These are phyloP conservation scores for Botrytis cinerea DNA, from an alignment of 2,329 filamentous ascomycete genomes.

Conservation along the genomic window DNA sequence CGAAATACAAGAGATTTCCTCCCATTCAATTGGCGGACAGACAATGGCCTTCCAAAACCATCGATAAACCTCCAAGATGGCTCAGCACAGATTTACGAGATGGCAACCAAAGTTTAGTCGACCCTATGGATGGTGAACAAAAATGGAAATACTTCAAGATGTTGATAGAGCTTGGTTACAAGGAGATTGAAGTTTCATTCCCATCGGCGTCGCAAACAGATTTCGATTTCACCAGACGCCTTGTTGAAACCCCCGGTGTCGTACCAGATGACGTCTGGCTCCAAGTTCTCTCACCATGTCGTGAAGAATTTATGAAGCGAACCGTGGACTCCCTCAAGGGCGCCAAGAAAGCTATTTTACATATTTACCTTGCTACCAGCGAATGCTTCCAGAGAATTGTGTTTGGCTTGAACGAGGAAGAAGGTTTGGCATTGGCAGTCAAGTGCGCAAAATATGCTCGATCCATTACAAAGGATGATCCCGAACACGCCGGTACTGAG, in stretches of 20 bases:
- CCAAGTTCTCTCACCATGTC: conserved; percentile 89
- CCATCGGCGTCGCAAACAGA: conserved; percentile 93
- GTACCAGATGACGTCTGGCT: conserved; percentile 89
- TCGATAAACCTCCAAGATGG: conserved; percentile 88
- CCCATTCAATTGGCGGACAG: conserved; percentile 57
- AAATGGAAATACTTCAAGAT: conserved; percentile 96
- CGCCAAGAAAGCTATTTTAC: conserved; percentile 89
- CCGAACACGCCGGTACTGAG: conserved; percentile 56
- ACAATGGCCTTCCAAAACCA: conserved; percentile 48
- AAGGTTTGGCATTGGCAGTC: conserved; percentile 79
- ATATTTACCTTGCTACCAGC: conserved; percentile 94
- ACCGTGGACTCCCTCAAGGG: conserved; percentile 89
- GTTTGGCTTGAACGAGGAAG: conserved; percentile 81
- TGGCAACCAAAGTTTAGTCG: conserved; percentile 89
- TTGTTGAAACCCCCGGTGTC: conserved; percentile 81
- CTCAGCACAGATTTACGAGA: conserved; percentile 86
- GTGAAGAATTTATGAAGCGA: conserved; percentile 83
- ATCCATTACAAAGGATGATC: conserved; percentile 83
- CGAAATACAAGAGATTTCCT: conserved; percentile 73
- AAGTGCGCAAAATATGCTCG: conserved; percentile 84
- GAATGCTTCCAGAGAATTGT: conserved; percentile 92
- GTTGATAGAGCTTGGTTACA: conserved; percentile 89
- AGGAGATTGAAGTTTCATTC: conserved; percentile 96
- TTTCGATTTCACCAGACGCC: conserved; percentile 87
- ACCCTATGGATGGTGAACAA: conserved; percentile 95